Evolutionary conservation across 306 rosid genomes (phyloP), one percentile per base, ranked within the genome.

Genomic region (Luffa aegyptiaca): DNA sequence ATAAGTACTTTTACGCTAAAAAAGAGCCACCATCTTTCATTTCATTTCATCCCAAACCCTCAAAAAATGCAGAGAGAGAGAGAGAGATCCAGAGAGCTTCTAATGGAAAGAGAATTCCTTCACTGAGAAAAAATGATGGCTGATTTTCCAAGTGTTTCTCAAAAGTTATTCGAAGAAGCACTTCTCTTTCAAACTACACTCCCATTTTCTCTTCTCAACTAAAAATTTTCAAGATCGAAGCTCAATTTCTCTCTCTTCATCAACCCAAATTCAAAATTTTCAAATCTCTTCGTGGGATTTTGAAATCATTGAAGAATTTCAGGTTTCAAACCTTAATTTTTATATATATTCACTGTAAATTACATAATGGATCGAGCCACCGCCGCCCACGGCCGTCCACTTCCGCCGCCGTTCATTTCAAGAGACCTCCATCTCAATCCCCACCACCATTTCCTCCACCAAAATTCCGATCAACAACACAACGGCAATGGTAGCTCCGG

Each of bases 321-420:
- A 31, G 78, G 1, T 66, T 66, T 9, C 1, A 74, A 35, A 16
- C 0, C 3, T 52, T 52, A 53, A 18, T 16, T 35, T 5, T 2
- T 8, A 18, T 9, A 46, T 13, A n/a, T 20, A 31, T 66, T 10
- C 14, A 20, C 5, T 61, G 3, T 61, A 61, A 31, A 31, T 4
- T 33, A 46, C 56, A 39, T 61, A 63, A 89, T 93, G 98, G 97
- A 95, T 87, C 97, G 91, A 48, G 91, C 92, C 42, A 79, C 92
- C 36, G 95, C 97, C 61, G 97, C 96, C 45, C 97, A 88, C 45
- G 98, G 97, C 12, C 93, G 97, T 61, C 86, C 92, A 56, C 91
- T 92, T 3, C 98, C 93, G 31, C 97, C 95, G 31, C 95, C 96
- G 72, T 95, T 95, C 63, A 86, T 93, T 13, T 83, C 90, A 3